Conservation (phyloP, 2,329 filamentous ascomycete species). For the Arachnomyces sp. region DNA sequence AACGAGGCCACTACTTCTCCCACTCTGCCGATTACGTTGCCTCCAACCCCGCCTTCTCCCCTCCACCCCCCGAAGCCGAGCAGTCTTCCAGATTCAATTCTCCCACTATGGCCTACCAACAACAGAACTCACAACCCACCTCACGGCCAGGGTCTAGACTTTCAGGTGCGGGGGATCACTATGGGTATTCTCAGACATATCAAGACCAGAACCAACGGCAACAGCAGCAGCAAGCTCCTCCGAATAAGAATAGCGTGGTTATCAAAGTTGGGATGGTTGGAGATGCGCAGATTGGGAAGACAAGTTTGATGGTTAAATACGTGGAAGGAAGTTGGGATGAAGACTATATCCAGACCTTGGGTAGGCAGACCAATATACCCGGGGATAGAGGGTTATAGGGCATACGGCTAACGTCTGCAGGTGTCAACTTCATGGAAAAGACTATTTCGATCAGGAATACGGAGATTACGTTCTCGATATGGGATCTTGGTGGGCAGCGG, state of each 20-base stretch:
- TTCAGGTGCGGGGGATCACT: slow-evolving; percentile 36
- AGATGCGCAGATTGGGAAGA: slow-evolving; percentile 98
- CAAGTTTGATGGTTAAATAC: slow-evolving; percentile 98
- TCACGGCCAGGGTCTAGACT: slow-evolving; percentile 45
- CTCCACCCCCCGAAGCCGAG: slow-evolving; percentile 39
- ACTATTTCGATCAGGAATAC: slow-evolving; percentile 99
- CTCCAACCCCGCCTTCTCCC: slow-evolving; percentile 33
- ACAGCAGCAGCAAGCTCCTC: slow-evolving; percentile 26
- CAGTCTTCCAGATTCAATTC: slow-evolving; percentile 32
- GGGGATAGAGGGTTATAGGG: not conserved
- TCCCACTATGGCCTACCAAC: slow-evolving; percentile 34
- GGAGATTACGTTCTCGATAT: slow-evolving; percentile 98
- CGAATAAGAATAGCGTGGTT: slow-evolving; percentile 60
- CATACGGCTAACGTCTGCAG: slow-evolving; percentile 30
- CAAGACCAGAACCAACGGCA: slow-evolving; percentile 41
- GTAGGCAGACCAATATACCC: slow-evolving; percentile 32
- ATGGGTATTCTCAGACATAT: slow-evolving; percentile 41
- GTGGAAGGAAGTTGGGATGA: slow-evolving; percentile 99
- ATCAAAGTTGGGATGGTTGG: slow-evolving; percentile 99
- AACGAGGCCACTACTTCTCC: slow-evolving; percentile 41
- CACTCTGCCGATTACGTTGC: slow-evolving; percentile 36
- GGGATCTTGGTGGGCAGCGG: slow-evolving; percentile 94
- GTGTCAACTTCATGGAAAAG: slow-evolving; percentile 99
- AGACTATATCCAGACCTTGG: slow-evolving; percentile 97
- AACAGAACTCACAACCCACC: slow-evolving; percentile 28